Evolutionary conservation across 306 rosid genomes (phyloP).

Genomic region (Vachellia pachyceras): DNA sequence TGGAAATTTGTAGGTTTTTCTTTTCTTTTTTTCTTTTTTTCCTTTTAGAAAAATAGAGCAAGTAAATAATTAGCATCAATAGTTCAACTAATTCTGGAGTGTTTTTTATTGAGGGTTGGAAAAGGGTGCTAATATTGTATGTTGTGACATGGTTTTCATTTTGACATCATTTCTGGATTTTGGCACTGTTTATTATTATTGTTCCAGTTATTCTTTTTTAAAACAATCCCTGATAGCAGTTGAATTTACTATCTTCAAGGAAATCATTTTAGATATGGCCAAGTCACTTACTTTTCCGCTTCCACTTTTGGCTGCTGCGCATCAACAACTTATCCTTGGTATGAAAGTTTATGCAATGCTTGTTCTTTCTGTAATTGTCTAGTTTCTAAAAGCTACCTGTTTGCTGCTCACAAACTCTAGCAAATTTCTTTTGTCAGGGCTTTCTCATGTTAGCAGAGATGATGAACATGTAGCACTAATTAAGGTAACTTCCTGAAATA

Average conservation of each 20-base stretch:
- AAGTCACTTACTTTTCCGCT: slow-evolving; percentile 86
- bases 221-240: slow-evolving; percentile 20
- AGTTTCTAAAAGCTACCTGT: slow-evolving; percentile 37
- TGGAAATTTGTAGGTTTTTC: background rate
- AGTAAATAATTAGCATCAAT: background rate
- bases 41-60: background rate
- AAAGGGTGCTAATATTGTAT: slow-evolving; percentile 20
- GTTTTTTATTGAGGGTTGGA: slow-evolving; percentile 1
- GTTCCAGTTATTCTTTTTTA: slow-evolving; percentile 32
- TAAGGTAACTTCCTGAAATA: slow-evolving; percentile 56
- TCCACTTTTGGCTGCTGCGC: slow-evolving; percentile 81
- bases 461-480: slow-evolving; percentile 52
- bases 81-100: background rate
- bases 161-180: slow-evolving; percentile 21
- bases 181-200: slow-evolving; percentile 12
- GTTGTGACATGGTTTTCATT: slow-evolving; percentile 11
- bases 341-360: slow-evolving; percentile 36
- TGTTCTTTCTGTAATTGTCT: slow-evolving; percentile 26
- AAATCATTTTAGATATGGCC: slow-evolving; percentile 70
- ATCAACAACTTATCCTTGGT: slow-evolving; percentile 91
- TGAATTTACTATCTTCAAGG: slow-evolving; percentile 56
- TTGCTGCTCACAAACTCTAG: slow-evolving; percentile 34
- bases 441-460: slow-evolving; percentile 52
- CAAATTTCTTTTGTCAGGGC: slow-evolving; percentile 58
- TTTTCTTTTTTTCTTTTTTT: background rate